These are phyloP conservation scores for Yamadazyma laniorum DNA, from an alignment of 805 yeast genomes.

Conservation along the genomic window DNA sequence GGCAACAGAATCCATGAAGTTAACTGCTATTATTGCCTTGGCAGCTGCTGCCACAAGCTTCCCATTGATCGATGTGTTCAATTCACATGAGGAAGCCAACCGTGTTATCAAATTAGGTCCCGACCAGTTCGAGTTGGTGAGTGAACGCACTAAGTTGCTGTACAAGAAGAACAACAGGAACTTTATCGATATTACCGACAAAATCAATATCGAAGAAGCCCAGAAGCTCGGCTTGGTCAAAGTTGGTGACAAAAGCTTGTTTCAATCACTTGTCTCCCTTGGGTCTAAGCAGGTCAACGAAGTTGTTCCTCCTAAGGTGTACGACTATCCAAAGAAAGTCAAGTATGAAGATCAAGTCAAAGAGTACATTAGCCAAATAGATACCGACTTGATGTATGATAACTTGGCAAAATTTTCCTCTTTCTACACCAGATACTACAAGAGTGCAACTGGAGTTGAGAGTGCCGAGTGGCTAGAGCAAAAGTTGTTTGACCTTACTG, in stretches of 20 bases:
- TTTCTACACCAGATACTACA: constrained; percentile 75
- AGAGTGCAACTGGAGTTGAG: constrained; percentile 65
- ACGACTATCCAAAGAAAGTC: constrained; percentile 53
- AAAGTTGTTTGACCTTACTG: constrained; percentile 43
- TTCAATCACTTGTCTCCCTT: constrained; percentile 4
- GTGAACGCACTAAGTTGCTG: constrained; percentile 35
- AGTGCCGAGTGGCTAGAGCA: constrained; percentile 69
- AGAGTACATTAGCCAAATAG: constrained; percentile 43
- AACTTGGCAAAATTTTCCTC: constrained; percentile 63
- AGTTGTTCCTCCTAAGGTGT: constrained; percentile 22
- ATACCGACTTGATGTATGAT: constrained; percentile 45
- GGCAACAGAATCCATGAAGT: no score
- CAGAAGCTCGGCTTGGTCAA: constrained; percentile 21
- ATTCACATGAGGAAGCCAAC: constrained; percentile 2
- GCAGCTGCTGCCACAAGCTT: constrained; percentile 8
- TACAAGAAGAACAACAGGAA: constrained; percentile 44
- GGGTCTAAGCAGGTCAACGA: constrained; percentile 27
- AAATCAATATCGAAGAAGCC: constrained; percentile 31
- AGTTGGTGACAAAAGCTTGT: constrained; percentile 2
- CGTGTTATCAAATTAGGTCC: constrained; percentile 36
- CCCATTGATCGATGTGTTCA: constrained; percentile 9
- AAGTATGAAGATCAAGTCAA: constrained; percentile 38
- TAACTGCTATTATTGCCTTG: not conserved
- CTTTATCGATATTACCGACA: constrained; percentile 65
- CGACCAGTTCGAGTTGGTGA: constrained; percentile 26